phyloP scores from a whole-genome alignment of 1,284 basidiomycete species.

The Porogramme epimiltina region DNA sequence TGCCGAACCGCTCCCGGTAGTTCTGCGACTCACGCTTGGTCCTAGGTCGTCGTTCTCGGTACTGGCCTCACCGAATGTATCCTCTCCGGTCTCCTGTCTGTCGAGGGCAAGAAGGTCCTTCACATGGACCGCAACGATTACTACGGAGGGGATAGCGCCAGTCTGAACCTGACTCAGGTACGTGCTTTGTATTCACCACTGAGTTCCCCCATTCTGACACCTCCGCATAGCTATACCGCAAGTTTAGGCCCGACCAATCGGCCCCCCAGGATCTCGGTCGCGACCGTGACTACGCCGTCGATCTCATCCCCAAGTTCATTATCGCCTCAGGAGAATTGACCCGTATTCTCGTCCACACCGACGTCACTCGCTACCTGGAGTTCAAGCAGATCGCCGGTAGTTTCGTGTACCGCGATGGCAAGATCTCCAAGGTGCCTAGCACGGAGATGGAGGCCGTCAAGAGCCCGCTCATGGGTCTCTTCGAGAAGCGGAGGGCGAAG shows the following conservation, averaged over 20 bases:
- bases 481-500: slow-evolving; percentile 97
- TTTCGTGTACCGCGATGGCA: slow-evolving; percentile 96
- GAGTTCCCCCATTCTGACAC: slow-evolving; percentile 1
- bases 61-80: slow-evolving; percentile 99
- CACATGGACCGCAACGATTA: slow-evolving; percentile 99
- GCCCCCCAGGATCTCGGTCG: slow-evolving; percentile 83
- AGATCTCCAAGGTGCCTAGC: slow-evolving; percentile 96
- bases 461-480: slow-evolving; percentile 95
- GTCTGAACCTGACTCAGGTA: slow-evolving; percentile 96
- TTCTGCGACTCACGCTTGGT: slow-evolving; percentile 5
- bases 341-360: slow-evolving; percentile 98
- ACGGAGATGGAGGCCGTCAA: slow-evolving; percentile 98
- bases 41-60: slow-evolving; percentile 89
- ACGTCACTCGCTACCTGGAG: slow-evolving; percentile 98
- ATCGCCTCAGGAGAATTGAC: slow-evolving; percentile 98
- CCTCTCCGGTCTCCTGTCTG: slow-evolving; percentile 93
- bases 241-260: slow-evolving; percentile 82
- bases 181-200: slow-evolving; percentile 22
- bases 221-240: slow-evolving; percentile 87
- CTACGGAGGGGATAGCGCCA: slow-evolving; percentile 97
- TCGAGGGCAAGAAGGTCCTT: slow-evolving; percentile 99
- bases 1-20: not conserved
- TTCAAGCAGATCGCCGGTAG: slow-evolving; percentile 99
- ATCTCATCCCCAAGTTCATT: slow-evolving; percentile 97
- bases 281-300: slow-evolving; percentile 94